Conservation (phyloP, 768 basidiomycete species). For the Nevesoporus exiguus region DNA sequence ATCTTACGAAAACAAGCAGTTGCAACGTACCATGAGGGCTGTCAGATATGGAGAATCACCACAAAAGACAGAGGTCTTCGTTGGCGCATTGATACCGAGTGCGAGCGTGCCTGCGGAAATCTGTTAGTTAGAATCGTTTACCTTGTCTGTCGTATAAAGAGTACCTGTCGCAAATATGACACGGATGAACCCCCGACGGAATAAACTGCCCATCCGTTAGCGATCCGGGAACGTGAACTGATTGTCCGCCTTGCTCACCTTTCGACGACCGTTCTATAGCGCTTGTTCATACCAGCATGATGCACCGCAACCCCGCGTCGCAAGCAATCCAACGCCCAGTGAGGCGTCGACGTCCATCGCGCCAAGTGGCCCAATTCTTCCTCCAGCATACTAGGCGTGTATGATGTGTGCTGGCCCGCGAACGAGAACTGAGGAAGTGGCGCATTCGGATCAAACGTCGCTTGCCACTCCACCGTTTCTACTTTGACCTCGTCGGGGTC, state of each 20-base stretch:
- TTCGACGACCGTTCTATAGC: constrained; percentile 56
- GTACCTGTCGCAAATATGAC: constrained; percentile 64
- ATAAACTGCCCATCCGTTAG: constrained; percentile 31
- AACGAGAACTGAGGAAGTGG: constrained; percentile 63
- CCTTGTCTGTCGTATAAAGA: neutral
- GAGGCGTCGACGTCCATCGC: constrained; percentile 19
- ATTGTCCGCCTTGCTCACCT: constrained; percentile 35
- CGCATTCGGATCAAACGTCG: constrained; percentile 53
- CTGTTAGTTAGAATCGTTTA: neutral
- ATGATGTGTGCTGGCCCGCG: constrained; percentile 40
- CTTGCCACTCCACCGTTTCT: constrained; percentile 42
- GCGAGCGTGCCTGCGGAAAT: constrained; percentile 55
- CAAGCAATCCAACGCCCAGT: constrained; percentile 48
- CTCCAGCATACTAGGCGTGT: constrained; percentile 46
- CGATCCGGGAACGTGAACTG: neutral
- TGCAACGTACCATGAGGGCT: constrained; percentile 50
- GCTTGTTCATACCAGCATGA: constrained; percentile 66
- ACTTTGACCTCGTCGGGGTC: constrained; percentile 24
- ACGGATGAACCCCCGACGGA: constrained; percentile 58
- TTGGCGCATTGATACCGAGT: constrained; percentile 72
- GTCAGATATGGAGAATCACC: constrained; percentile 60
- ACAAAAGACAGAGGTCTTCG: constrained; percentile 61
- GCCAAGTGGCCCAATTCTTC: constrained; percentile 43
- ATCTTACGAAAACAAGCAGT: neutral
- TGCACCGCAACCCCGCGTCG: constrained; percentile 65